Evolutionary conservation across 2,329 filamentous ascomycete genomes (phyloP).

Genomic region (Tolypocladium album): DNA sequence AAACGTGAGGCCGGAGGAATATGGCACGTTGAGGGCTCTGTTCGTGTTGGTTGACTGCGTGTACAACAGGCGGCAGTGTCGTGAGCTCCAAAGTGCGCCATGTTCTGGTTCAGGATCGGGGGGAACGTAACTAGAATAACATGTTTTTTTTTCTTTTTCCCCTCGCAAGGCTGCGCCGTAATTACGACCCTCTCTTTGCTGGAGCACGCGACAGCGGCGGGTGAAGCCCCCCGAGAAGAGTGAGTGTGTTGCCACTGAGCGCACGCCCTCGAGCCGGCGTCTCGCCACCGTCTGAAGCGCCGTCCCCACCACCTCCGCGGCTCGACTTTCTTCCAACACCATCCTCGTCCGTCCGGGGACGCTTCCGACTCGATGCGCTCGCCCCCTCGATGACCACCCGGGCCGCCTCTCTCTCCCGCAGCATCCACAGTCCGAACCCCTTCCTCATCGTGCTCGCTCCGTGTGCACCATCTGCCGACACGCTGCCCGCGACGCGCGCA

Average conservation of each 20-base stretch:
- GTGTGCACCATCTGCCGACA: background rate
- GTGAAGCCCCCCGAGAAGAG: background rate
- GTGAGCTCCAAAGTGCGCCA: background rate
- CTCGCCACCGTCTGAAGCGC: background rate
- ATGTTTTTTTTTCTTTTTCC: background rate
- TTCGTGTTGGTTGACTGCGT: no score
- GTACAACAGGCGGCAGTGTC: background rate
- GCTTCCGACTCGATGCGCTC: background rate
- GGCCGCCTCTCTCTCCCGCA: background rate
- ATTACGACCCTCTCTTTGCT: background rate
- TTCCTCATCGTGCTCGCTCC: background rate
- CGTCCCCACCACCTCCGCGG: background rate
- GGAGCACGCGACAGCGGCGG: background rate
- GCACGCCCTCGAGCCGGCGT: background rate
- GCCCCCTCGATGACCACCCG: background rate
- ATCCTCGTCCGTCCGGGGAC: background rate
- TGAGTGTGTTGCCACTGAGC: background rate
- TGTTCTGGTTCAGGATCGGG: background rate
- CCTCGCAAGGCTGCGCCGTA: background rate
- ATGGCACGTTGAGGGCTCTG: no score
- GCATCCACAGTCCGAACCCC: background rate
- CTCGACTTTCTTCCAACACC: background rate
- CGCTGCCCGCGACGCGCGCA: background rate
- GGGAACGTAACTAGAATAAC: background rate
- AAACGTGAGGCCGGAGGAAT: no score